Percentiles rank a stretch among this genome's conserved stretches.
phyloP scores from a whole-genome alignment of 371 early-diverging fungal species.

The Mortierella sp. region DNA sequence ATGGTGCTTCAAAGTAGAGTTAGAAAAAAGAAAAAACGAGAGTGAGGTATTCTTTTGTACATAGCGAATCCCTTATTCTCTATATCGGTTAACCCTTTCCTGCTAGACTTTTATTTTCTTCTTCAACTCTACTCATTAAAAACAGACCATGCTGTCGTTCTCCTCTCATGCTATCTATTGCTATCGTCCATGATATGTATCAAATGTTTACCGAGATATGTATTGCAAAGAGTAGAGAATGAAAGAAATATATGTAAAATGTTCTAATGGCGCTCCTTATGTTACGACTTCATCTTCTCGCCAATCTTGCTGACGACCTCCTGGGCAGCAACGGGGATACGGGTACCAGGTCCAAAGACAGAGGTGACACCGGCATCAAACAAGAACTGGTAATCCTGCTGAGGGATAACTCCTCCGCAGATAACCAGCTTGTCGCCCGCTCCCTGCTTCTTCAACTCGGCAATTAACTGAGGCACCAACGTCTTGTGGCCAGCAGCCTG shows the following conservation, averaged over 20 bases:
- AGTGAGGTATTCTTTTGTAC: background rate
- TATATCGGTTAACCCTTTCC: background rate
- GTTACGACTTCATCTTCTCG: conserved; percentile 46
- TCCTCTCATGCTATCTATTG: too few species aligned
- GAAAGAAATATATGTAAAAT: too few species aligned
- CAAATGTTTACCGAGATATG: too few species aligned
- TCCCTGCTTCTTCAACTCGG: conserved; percentile 78
- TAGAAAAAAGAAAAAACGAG: too few species aligned
- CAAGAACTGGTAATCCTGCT: conserved; percentile 85
- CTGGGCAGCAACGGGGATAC: conserved; percentile 84
- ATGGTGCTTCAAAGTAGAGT: background rate
- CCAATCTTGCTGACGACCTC: conserved; percentile 79
- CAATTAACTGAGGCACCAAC: conserved; percentile 81
- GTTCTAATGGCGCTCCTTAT: background rate
- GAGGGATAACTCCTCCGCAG: conserved; percentile 89
- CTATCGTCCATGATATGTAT: too few species aligned
- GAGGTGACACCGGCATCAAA: conserved; percentile 80
- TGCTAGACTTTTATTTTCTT: background rate
- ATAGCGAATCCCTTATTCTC: too few species aligned
- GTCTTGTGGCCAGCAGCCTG: conserved; percentile 91
- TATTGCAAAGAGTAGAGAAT: too few species aligned
- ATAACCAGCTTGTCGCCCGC: conserved; percentile 80
- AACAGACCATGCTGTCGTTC: too few species aligned
- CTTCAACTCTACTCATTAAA: too few species aligned
- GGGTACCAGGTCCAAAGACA: conserved; percentile 89